Evolutionary conservation across 768 basidiomycete species (phyloP).

Genomic region (Coprinopsis strossmayeri): DNA sequence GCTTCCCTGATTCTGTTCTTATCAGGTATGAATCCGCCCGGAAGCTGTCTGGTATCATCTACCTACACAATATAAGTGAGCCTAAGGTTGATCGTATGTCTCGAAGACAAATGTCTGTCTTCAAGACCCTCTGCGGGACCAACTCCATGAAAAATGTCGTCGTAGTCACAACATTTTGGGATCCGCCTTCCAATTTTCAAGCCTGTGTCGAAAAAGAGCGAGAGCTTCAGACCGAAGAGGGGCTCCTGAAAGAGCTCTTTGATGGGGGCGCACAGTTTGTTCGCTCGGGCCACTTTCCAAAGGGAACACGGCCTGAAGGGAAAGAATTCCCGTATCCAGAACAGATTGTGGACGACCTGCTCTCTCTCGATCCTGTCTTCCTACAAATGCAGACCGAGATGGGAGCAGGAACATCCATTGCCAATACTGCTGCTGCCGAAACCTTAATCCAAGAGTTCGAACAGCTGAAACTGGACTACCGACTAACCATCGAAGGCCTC

Average conservation of each 20-base stretch:
- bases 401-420: slow-evolving; percentile 6
- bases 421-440: neutral
- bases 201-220: slow-evolving; percentile 27
- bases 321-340: neutral
- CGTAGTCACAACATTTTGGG: slow-evolving; percentile 43
- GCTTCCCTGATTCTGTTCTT: neutral
- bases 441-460: neutral
- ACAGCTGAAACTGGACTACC: neutral
- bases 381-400: slow-evolving; percentile 16
- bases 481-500: neutral
- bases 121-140: slow-evolving; percentile 37
- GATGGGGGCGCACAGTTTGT: slow-evolving; percentile 19
- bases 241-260: slow-evolving; percentile 24
- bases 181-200: slow-evolving; percentile 14
- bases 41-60: slow-evolving; percentile 25
- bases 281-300: slow-evolving; percentile 25
- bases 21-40: neutral
- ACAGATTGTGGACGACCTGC: neutral
- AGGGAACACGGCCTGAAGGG: neutral
- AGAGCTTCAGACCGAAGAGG: slow-evolving; percentile 32
- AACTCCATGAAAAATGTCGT: slow-evolving; percentile 35
- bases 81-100: slow-evolving; percentile 29
- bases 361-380: slow-evolving; percentile 2
- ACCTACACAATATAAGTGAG: slow-evolving; percentile 35
- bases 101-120: slow-evolving; percentile 35